Evolutionary conservation across 805 yeast genomes (phyloP).

Genomic region (Teunomyces funiuensis): DNA sequence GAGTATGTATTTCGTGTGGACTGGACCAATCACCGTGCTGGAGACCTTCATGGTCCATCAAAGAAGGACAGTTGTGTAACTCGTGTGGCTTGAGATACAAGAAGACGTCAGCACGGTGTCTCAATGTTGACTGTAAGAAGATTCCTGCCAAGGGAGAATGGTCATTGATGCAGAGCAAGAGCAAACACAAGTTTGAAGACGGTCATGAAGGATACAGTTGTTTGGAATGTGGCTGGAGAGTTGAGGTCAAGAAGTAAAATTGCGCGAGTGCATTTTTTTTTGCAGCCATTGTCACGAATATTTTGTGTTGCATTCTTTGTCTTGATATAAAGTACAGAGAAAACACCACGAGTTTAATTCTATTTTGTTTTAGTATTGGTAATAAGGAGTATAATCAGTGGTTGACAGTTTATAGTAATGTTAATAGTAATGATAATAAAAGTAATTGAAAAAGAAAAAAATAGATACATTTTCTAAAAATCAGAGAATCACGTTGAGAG

Average conservation of each 20-base stretch:
- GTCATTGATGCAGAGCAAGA: conserved; percentile 79
- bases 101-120: conserved; percentile 90
- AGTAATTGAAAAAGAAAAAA: too few species aligned
- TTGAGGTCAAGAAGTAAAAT: conserved; percentile 31
- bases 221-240: conserved; percentile 43
- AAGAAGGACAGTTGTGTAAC: conserved; percentile 94
- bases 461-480: too few species aligned
- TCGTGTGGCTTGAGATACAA: conserved; percentile 94
- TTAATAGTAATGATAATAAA: too few species aligned
- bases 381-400: too few species aligned
- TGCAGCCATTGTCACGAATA: conserved; percentile 1
- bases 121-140: conserved; percentile 70
- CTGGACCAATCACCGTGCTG: conserved; percentile 94
- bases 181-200: conserved; percentile 43
- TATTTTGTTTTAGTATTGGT: not conserved
- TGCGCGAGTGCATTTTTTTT: not conserved
- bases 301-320: not conserved
- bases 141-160: conserved; percentile 97
- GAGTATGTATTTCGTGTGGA: conserved; percentile 88
- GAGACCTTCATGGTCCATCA: conserved; percentile 94
- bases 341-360: not conserved
- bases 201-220: conserved; percentile 41
- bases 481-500: too few species aligned
- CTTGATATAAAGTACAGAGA: not conserved
- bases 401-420: too few species aligned